These are phyloP conservation scores for Thermothelomyces thermophilus DNA, from an alignment of 2,329 filamentous ascomycete species.

Conservation along the genomic window DNA sequence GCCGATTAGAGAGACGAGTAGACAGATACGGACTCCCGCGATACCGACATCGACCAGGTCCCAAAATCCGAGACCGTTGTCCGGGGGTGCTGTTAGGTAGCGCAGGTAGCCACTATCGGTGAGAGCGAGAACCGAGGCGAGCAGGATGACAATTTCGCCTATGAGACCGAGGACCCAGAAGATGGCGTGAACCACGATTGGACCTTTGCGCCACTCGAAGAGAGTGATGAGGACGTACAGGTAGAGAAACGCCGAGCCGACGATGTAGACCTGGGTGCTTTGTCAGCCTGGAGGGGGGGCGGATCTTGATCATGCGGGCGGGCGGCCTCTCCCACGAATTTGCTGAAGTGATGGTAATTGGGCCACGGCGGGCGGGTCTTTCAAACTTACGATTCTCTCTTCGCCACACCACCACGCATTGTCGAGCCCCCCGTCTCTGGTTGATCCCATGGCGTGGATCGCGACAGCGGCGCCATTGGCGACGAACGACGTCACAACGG, in stretches of 20 bases:
- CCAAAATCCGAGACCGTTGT: slow-evolving; percentile 39
- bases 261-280: slow-evolving; percentile 66
- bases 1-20: slow-evolving; percentile 41
- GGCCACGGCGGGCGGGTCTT: background rate
- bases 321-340: background rate
- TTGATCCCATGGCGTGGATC: slow-evolving; percentile 61
- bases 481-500: slow-evolving; percentile 67
- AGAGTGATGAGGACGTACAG: slow-evolving; percentile 79
- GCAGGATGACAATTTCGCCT: slow-evolving; percentile 67
- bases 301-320: background rate
- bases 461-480: slow-evolving; percentile 69
- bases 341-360: background rate
- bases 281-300: slow-evolving; percentile 15
- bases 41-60: slow-evolving; percentile 60
- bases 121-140: slow-evolving; percentile 62
- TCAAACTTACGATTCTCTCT: slow-evolving; percentile 28
- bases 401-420: slow-evolving; percentile 79
- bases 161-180: slow-evolving; percentile 71
- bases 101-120: slow-evolving; percentile 39
- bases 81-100: slow-evolving; percentile 34
- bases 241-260: slow-evolving; percentile 81
- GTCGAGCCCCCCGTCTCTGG: slow-evolving; percentile 33
- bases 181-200: slow-evolving; percentile 69
- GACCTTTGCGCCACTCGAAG: slow-evolving; percentile 74
- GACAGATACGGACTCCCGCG: slow-evolving; percentile 59